Evolutionary conservation across 257 asterid genomes (phyloP), one percentile per base, ranked within the genome.

Genomic region (Nicotiana noctiflora): DNA sequence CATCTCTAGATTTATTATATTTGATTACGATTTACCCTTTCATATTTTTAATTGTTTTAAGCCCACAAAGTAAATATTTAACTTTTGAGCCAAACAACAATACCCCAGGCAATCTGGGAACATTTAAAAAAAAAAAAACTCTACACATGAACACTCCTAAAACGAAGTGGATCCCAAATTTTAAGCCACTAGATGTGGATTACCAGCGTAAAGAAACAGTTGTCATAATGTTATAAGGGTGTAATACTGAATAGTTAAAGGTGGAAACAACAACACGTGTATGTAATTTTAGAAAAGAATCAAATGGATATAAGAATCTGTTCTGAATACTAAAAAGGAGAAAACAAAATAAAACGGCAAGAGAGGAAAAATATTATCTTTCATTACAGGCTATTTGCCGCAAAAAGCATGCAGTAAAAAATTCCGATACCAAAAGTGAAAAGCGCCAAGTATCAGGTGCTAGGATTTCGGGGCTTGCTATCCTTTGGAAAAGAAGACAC

Each of bases 341-440:
- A n/a, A 65, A 27, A 70, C 17, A 60, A 60, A 21, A 60, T 60
- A 60, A 68, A 5, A 79, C 59, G 83, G 62, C 60, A 6, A 23
- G 60, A n/a, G n/a, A 49, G 78, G 78, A 14, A 72, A 72, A 23
- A 23, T 3, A 12, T 44, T n/a, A 13, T 80, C 78, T 80, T 23
- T 29, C 68, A 56, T 85, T 56, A 31, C 32, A 76, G 80, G 32
- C 88, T 81, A 76, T 82, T 85, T 82, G 88, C 89, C 86, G 83
- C 89, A 81, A 52, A 85, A 86, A 84, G 81, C 78, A 82, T 51
- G 80, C 86, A 77, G 80, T 75, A 78, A 37, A 83, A 67, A 76
- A 25, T 25, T 62, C 67, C 81, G 80, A 75, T 56, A 32, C 77
- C 59, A 67, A 79, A 65, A 27, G 18, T 62, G 68, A 62, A 62